Conservation (phyloP, 2,329 filamentous ascomycete genomes). For the Ustilaginoidea virens region DNA sequence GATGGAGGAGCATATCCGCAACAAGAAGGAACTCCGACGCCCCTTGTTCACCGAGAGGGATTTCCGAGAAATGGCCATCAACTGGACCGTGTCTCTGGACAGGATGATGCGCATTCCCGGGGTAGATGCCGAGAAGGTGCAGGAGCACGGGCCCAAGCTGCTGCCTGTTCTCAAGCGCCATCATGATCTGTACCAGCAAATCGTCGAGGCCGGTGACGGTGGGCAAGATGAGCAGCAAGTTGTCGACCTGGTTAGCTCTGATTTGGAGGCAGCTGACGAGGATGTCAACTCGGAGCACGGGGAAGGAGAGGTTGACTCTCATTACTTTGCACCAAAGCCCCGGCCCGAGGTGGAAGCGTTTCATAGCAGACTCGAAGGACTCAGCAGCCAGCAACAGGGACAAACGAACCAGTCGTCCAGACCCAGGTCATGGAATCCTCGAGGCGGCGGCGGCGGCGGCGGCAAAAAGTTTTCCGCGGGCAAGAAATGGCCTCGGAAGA, state of each 20-base stretch:
- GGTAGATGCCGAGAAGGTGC: slow-evolving; percentile 47
- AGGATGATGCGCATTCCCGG: slow-evolving; percentile 48
- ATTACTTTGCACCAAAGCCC: slow-evolving; percentile 25
- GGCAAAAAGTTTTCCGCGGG: slow-evolving; percentile 12
- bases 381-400: slow-evolving; percentile 12
- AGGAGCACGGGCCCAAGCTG: slow-evolving; percentile 44
- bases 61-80: slow-evolving; percentile 57
- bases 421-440: slow-evolving; percentile 10
- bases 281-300: slow-evolving; percentile 21
- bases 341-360: slow-evolving; percentile 18
- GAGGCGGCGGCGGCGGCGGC: slow-evolving; percentile 12
- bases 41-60: slow-evolving; percentile 54
- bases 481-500: slow-evolving; percentile 15
- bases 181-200: slow-evolving; percentile 30
- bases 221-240: slow-evolving; percentile 21
- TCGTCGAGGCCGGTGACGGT: slow-evolving; percentile 24
- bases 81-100: slow-evolving; percentile 45
- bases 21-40: slow-evolving; percentile 37
- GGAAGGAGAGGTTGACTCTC: slow-evolving; percentile 26
- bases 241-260: slow-evolving; percentile 40
- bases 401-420: slow-evolving; percentile 10
- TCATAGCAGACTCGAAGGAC: slow-evolving; percentile 15
- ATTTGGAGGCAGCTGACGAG: slow-evolving; percentile 21
- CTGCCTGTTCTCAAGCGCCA: slow-evolving; percentile 39
- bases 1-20: slow-evolving; percentile 45